These are phyloP conservation scores for Camellia lanceoleosa DNA, from an alignment of 148 eudicot genomes.

Conservation along the genomic window DNA sequence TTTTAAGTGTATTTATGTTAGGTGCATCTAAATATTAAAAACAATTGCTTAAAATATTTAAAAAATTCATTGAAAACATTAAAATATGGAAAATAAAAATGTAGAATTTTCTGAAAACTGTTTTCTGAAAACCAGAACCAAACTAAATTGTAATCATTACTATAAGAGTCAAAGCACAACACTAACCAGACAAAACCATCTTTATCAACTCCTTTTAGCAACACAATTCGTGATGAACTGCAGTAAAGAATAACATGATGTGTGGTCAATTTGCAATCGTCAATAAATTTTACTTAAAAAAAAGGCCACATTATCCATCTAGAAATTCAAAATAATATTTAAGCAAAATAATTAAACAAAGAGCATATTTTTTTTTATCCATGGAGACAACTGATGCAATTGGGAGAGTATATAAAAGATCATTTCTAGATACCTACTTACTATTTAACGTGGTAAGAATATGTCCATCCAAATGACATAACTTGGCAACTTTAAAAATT, in stretches of 20 bases:
- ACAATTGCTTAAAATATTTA: too few species aligned
- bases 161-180: slow-evolving; percentile 6
- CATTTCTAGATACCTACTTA: not conserved
- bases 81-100: too few species aligned
- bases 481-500: not conserved
- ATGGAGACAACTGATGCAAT: too few species aligned
- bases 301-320: not conserved
- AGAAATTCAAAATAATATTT: not conserved
- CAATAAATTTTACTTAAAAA: not conserved
- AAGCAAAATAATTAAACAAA: slow-evolving; percentile 6
- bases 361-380: too few species aligned
- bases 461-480: not conserved
- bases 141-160: not conserved
- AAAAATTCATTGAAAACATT: too few species aligned
- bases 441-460: not conserved
- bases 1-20: too few species aligned
- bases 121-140: too few species aligned
- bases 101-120: too few species aligned
- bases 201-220: slow-evolving; percentile 81
- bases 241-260: slow-evolving; percentile 10
- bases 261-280: not conserved
- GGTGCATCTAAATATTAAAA: too few species aligned
- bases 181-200: slow-evolving; percentile 92
- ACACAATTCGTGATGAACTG: slow-evolving; percentile 86
- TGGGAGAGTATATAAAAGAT: not conserved